Conservation (phyloP, 2,329 filamentous ascomycete species). For the Rhexocercosporidium sp. region DNA sequence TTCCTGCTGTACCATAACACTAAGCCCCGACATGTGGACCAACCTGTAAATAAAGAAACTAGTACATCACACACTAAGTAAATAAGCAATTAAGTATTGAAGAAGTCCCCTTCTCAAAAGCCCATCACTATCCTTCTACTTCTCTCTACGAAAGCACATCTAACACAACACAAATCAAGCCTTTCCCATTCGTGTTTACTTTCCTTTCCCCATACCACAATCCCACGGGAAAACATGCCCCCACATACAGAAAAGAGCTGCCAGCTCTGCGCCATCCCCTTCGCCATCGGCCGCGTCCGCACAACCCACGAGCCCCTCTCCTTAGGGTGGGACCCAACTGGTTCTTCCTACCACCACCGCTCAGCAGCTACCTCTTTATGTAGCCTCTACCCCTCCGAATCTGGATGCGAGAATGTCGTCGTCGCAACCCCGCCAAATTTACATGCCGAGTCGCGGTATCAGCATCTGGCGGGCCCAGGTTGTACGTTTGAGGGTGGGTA, state of each 20-base stretch:
- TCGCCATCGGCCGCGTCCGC: slow-evolving; percentile 14
- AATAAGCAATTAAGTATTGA: too few species aligned
- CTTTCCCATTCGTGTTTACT: neutral
- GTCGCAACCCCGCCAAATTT: neutral
- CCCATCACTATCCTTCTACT: neutral
- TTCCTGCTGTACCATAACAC: neutral
- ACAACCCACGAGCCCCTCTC: slow-evolving; percentile 1
- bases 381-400: neutral
- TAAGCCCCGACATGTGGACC: neutral
- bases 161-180: neutral
- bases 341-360: neutral
- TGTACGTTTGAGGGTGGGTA: slow-evolving; percentile 19
- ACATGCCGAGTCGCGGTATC: neutral
- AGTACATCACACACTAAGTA: too few species aligned
- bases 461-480: slow-evolving; percentile 10
- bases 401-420: neutral
- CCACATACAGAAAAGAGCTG: neutral
- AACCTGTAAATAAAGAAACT: neutral
- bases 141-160: too few species aligned
- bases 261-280: slow-evolving; percentile 16
- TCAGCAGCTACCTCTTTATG: neutral
- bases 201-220: neutral
- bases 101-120: neutral
- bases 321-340: slow-evolving; percentile 8
- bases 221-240: neutral